Base-by-base conservation (phyloP, 1,284 basidiomycete genomes). In the Leccinum subrobustum region DNA sequence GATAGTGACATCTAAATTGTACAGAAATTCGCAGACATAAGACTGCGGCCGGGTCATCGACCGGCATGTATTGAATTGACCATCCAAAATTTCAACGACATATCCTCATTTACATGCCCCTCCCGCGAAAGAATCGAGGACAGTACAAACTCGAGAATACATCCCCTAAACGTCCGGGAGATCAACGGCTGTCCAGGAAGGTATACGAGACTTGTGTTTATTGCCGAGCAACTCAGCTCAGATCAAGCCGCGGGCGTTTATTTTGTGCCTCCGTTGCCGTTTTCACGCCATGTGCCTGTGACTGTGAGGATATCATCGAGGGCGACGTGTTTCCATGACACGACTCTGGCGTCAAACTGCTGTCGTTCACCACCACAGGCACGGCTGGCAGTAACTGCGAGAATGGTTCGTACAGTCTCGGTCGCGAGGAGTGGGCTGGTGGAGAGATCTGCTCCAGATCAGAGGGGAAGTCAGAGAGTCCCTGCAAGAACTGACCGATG, bases 311-410 rank as follows among this genome's bases (percentile, higher is more conserved):
- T 25, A 67, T 68, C 62, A 72, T 75, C 25, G 75, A 73, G 35
- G 86, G 84, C 25, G 85, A 82, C 58, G 75, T 75, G 37, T 80
- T 82, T 27, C 85, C 85, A 69, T 87, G 80, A 23, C 79, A 81
- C 37, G 86, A 87, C 60, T 78, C 81, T 0, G 86, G 86, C 25
- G 86, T 87, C 65, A 81, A 75, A 55, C 77, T 80, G 57, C 77
- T 81, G 39, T 71, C 66, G 58, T 72, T 72, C 56, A 74, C 75
- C 56, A 57, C 71, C 23, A 64, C 60, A 44, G 70, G 63, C 39
- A 65, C 37, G 29, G 71, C 56, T 20, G 70, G 64, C 39, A 75
- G 58, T 50, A 75, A 48, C 47, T 73, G 71, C 14, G 70, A 53
- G 47, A 76, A 75, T 25, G 73, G 64, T 52, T 75, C 72, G 52